Conservation (phyloP, 495 filamentous ascomycete species). For the Clohesyomyces aquaticus region DNA sequence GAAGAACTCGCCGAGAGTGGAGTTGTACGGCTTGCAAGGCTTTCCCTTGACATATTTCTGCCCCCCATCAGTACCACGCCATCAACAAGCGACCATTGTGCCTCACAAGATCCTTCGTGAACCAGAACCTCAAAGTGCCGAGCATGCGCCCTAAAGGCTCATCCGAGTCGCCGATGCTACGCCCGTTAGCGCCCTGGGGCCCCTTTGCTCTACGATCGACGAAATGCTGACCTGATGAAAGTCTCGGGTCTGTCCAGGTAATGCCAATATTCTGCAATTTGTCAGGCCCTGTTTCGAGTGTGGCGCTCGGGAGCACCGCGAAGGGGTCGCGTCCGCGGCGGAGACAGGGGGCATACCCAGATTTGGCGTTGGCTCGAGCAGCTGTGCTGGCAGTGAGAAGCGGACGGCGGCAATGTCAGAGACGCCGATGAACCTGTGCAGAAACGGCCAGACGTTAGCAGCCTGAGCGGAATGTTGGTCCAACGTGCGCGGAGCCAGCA, state of each 20-base stretch:
- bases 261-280: slow-evolving; percentile 85
- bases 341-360: slow-evolving; percentile 59
- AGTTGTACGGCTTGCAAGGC: slow-evolving; percentile 98
- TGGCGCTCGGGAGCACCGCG: not conserved
- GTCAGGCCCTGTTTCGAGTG: slow-evolving; percentile 13
- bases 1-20: slow-evolving; percentile 96
- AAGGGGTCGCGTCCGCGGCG: no score
- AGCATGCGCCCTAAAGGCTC: slow-evolving; percentile 91
- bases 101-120: slow-evolving; percentile 87
- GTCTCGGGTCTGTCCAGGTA: slow-evolving; percentile 95
- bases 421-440: slow-evolving; percentile 82
- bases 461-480: not conserved
- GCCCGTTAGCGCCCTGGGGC: slow-evolving; percentile 45
- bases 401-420: slow-evolving; percentile 92
- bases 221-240: slow-evolving; percentile 68
- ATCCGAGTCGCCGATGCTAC: slow-evolving; percentile 90
- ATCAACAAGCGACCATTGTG: not conserved
- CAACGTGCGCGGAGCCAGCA: not conserved
- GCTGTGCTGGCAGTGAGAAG: slow-evolving; percentile 92
- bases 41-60: slow-evolving; percentile 98
- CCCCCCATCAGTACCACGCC: slow-evolving; percentile 16
- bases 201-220: not conserved
- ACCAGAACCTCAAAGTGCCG: slow-evolving; percentile 93
- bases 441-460: slow-evolving; percentile 4
- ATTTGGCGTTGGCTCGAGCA: slow-evolving; percentile 93